Base-by-base conservation (phyloP, 345 rosid species). In the Aurinia saxatilis region DNA sequence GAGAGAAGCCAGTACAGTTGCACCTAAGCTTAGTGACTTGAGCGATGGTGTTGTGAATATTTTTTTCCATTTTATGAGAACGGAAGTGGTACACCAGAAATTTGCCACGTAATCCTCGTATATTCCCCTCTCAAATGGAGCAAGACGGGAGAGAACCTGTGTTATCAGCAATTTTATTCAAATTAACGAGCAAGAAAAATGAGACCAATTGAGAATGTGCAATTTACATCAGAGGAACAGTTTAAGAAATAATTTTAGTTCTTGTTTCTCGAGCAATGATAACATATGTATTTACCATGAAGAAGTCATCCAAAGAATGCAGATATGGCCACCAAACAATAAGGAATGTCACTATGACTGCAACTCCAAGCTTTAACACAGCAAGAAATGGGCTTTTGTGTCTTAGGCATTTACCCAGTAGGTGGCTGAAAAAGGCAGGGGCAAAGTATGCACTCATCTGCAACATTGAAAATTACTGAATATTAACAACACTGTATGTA, bases 361-460 rank as follows among this genome's bases (percentile, higher is more conserved):
- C 72, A 60, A 83, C 27, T 49, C 95, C 92, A 53, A 93, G 77
- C 78, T 86, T 90, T 50, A 52, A 29, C 68, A 88, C 79, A 81
- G 83, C 76, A 48, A 83, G 78, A 42, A 78, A 10, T 3, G 96
- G 93, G 58, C 63, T 77, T 62, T 79, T 84, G 14, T 83, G 74
- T 71, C 80, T 79, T 37, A 95, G 73, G 79, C 92, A 87, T 77
- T 81, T 93, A 54, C 99, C 97, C 7, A 93, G 70, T 49, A 87
- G 82, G 74, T 84, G 83, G 79, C 96, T 74, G 73, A 86, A 90
- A 79, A 87, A 84, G 2, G 95, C 99, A 10, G 96, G 96, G 3
- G 97, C 97, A 79, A 76, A 84, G 47, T 95, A 90, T 64, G 95
- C 95, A 77, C 96, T 93, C 97, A 90, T 90, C 99, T 93, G 80